A percentile compares a stretch with the other conserved stretches of the same genome.
Conservation (phyloP, 768 basidiomycete genomes). For the Boletus rubescentipes region DNA sequence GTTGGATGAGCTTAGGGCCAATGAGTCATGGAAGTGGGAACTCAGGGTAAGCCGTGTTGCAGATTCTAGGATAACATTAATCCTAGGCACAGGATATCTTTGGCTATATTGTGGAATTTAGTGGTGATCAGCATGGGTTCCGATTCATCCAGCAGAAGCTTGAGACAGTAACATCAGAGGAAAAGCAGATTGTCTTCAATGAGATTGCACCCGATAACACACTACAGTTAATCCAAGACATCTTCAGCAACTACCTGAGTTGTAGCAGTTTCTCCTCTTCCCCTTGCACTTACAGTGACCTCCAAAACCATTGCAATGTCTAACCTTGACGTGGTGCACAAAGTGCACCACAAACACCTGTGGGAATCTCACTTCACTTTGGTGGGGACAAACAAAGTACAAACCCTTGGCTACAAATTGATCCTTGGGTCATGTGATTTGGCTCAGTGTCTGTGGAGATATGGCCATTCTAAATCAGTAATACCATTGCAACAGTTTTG, state of each 20-base stretch:
- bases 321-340: no score
- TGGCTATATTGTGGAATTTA: slow-evolving; percentile 87
- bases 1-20: slow-evolving; percentile 82
- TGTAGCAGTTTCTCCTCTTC: background rate
- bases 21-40: slow-evolving; percentile 80
- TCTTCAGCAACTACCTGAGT: slow-evolving; percentile 94
- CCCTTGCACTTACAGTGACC: no score
- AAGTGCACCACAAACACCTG: no score
- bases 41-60: slow-evolving; percentile 53
- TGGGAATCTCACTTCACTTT: no score
- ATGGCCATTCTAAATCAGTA: no score
- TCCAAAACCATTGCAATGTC: no score
- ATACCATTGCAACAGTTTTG: no score
- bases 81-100: slow-evolving; percentile 66
- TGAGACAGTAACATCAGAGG: slow-evolving; percentile 71
- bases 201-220: slow-evolving; percentile 82
- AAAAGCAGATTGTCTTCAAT: slow-evolving; percentile 76
- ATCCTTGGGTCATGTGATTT: no score
- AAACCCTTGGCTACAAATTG: no score
- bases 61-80: slow-evolving; percentile 3
- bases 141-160: slow-evolving; percentile 93
- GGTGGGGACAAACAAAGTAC: no score
- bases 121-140: slow-evolving; percentile 94
- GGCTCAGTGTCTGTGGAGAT: no score
- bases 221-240: slow-evolving; percentile 80